A percentile compares a stretch with the other conserved stretches of the same genome.
These are phyloP conservation scores for Saccharomycopsis hybrid DNA, from an alignment of 1,139 yeast genomes.

Conservation along the genomic window DNA sequence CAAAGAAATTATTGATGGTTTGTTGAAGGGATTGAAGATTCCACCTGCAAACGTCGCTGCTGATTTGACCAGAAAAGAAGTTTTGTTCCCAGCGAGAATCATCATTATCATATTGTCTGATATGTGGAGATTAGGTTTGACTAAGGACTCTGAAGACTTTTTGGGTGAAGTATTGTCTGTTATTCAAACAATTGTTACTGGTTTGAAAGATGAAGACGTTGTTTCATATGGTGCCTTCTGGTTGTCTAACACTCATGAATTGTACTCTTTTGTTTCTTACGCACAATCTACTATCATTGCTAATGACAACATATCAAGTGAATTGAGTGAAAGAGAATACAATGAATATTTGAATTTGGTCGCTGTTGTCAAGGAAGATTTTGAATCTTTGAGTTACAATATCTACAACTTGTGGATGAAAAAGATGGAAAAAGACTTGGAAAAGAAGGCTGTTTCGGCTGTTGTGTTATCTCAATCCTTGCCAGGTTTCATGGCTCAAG, in stretches of 20 bases:
- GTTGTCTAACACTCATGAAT: conserved; percentile 94
- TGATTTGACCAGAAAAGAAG: conserved; percentile 82
- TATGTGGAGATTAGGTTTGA: conserved; percentile 97
- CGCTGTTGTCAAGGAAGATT: conserved; percentile 88
- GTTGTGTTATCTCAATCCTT: conserved; percentile 90
- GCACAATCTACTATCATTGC: conserved; percentile 88
- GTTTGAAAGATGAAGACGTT: conserved; percentile 62
- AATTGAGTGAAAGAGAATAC: conserved; percentile 86
- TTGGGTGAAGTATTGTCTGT: conserved; percentile 85
- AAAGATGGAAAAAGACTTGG: conserved; percentile 85
- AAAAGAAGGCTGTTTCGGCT: conserved; percentile 89
- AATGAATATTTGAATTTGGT: conserved; percentile 86
- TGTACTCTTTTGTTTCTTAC: conserved; percentile 87
- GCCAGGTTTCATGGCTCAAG: conserved; percentile 94
- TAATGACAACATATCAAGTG: conserved; percentile 71
- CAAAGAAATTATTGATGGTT: conserved; percentile 80
- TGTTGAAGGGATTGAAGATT: conserved; percentile 80
- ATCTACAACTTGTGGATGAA: conserved; percentile 98
- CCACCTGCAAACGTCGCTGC: conserved; percentile 84
- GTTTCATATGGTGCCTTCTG: conserved; percentile 95
- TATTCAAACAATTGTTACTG: conserved; percentile 72
- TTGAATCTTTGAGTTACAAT: conserved; percentile 87
- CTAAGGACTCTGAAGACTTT: conserved; percentile 86
- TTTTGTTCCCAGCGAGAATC: conserved; percentile 92
- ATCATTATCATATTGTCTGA: conserved; percentile 88